These are phyloP conservation scores for Backusella mclennaniae DNA, from an alignment of 192 early-diverging fungal species.

Conservation along the genomic window DNA sequence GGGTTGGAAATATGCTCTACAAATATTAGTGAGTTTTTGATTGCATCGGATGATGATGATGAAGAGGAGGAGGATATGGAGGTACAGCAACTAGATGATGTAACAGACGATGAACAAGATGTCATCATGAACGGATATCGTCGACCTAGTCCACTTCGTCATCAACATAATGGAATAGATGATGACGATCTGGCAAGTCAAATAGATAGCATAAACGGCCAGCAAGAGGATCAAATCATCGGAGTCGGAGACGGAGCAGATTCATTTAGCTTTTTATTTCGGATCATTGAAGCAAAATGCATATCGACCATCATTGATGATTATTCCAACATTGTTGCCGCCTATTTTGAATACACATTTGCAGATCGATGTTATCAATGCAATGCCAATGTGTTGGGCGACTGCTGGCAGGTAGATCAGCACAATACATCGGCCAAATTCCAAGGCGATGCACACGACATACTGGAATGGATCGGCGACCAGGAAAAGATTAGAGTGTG, in stretches of 20 bases:
- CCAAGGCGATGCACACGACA: not conserved
- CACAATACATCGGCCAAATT: not conserved
- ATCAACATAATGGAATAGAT: not conserved
- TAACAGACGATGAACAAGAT: not conserved
- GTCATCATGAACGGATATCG: not conserved
- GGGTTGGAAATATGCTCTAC: constrained; percentile 11
- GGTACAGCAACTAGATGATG: not conserved
- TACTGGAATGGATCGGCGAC: not conserved
- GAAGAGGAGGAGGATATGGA: constrained; percentile 1
- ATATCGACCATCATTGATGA: not conserved
- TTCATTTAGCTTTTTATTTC: not conserved
- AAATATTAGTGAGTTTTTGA: not conserved
- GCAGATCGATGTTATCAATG: constrained; percentile 1
- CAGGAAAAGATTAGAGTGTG: not conserved
- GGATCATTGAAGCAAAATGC: constrained; percentile 1
- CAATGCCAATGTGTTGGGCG: not conserved
- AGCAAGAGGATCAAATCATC: not conserved
- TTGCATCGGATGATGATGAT: not conserved
- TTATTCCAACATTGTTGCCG: not conserved
- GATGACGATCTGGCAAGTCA: not conserved
- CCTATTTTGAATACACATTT: constrained; percentile 10
- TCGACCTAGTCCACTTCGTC: not conserved
- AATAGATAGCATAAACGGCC: not conserved
- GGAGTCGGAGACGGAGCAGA: not conserved
- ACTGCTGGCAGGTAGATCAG: not conserved